A percentile compares a stretch with the other conserved stretches of the same genome.
These are phyloP conservation scores for Colletotrichum aenigma DNA, from an alignment of 2,329 filamentous ascomycete species.

Conservation along the genomic window DNA sequence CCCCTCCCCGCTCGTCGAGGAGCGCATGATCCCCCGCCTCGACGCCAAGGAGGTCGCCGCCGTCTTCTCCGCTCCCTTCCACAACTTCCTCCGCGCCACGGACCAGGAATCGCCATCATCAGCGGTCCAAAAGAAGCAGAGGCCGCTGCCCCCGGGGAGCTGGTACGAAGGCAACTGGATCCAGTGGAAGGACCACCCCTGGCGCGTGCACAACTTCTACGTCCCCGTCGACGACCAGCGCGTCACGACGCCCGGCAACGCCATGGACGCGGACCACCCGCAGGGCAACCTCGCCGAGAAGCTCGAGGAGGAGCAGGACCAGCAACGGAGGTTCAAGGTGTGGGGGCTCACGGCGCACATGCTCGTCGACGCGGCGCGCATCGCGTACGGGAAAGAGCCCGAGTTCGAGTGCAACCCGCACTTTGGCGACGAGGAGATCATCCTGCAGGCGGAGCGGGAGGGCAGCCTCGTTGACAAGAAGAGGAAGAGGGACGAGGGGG, in stretches of 20 bases:
- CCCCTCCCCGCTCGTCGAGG: conserved; percentile 57
- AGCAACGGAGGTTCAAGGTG: conserved; percentile 66
- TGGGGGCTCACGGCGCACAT: conserved; percentile 96
- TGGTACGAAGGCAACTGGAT: conserved; percentile 92
- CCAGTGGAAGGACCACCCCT: conserved; percentile 77
- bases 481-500: conserved; percentile 23
- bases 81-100: conserved; percentile 72
- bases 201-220: conserved; percentile 90
- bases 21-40: conserved; percentile 76
- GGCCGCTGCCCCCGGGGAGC: conserved; percentile 53
- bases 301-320: conserved; percentile 47
- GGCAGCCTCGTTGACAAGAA: conserved; percentile 52
- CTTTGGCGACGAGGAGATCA: conserved; percentile 58
- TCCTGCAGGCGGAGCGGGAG: conserved; percentile 48
- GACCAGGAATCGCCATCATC: conserved; percentile 52
- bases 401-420: conserved; percentile 75
- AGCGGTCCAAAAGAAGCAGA: conserved; percentile 24
- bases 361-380: conserved; percentile 82
- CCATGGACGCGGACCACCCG: conserved; percentile 32
- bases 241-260: conserved; percentile 62
- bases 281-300: conserved; percentile 48
- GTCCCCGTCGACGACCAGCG: conserved; percentile 77
- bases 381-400: conserved; percentile 83
- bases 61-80: conserved; percentile 89
- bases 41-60: conserved; percentile 92